These are phyloP conservation scores for Pythium folliculosum DNA, from an alignment of 352 stramenopile genomes.

Conservation along the genomic window DNA sequence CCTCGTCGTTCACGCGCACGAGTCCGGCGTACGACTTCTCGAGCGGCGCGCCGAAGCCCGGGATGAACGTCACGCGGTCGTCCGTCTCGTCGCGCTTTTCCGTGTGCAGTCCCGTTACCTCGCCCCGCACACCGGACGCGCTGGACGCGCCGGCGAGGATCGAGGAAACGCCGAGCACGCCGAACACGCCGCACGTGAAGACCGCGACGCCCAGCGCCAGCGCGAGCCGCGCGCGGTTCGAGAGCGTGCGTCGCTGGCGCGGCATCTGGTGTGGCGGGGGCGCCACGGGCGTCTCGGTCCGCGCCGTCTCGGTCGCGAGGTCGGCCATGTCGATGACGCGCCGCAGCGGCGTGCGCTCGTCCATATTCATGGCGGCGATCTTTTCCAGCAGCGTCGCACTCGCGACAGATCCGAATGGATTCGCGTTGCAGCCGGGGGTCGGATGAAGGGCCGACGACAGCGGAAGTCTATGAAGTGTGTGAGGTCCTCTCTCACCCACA, in stretches of 20 bases:
- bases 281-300: not conserved
- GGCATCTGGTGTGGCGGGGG: not conserved
- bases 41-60: constrained; percentile 63
- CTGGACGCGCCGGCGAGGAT: not conserved
- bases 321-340: constrained; percentile 26
- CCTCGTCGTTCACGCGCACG: constrained; percentile 56
- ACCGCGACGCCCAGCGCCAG: constrained; percentile 1
- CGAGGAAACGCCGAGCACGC: constrained; percentile 2
- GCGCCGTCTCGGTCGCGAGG: not conserved
- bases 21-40: constrained; percentile 80
- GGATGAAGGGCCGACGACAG: no score
- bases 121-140: not conserved
- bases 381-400: not conserved
- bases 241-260: constrained; percentile 2
- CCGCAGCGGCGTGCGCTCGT: constrained; percentile 55
- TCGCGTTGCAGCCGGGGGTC: no score
- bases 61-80: constrained; percentile 62
- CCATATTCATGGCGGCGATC: constrained; percentile 22
- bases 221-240: constrained; percentile 12
- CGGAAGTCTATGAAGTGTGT: no score
- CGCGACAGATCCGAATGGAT: no score
- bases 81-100: constrained; percentile 12
- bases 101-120: not conserved
- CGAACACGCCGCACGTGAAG: constrained; percentile 5
- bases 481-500: no score